Conservation (phyloP, 2,329 filamentous ascomycete genomes). For the Diaporthe citriasiana region DNA sequence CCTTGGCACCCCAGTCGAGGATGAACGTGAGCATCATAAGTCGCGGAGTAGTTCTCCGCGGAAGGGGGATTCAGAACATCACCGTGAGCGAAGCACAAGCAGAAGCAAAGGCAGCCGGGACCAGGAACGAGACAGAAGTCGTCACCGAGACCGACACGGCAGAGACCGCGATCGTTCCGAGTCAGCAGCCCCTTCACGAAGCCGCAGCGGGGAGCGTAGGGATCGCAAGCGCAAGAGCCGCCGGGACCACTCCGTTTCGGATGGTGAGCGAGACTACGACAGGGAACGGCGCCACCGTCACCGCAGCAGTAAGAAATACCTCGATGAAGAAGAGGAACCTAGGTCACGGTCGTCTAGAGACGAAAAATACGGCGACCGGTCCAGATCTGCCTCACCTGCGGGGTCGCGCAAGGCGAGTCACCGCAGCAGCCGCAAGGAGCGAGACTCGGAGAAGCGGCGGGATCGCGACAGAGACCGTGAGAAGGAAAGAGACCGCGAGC, state of each 20-base stretch:
- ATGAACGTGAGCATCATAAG: constrained; percentile 51
- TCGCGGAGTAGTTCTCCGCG: constrained; percentile 64
- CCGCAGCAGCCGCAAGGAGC: constrained; percentile 44
- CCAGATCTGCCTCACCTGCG: constrained; percentile 44
- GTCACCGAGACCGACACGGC: constrained; percentile 39
- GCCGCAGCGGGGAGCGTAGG: constrained; percentile 40
- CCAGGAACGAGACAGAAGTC: constrained; percentile 31
- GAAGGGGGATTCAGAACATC: constrained; percentile 45
- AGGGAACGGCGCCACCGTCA: constrained; percentile 40
- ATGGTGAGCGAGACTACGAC: constrained; percentile 41
- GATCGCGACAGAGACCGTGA: constrained; percentile 48
- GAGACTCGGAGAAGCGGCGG: constrained; percentile 43
- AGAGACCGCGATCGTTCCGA: constrained; percentile 38
- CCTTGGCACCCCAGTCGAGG: constrained; percentile 41
- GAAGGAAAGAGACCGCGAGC: constrained; percentile 48
- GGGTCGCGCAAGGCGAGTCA: constrained; percentile 42
- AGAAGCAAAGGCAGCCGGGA: constrained; percentile 43
- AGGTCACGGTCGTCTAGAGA: constrained; percentile 40
- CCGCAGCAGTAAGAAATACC: constrained; percentile 41
- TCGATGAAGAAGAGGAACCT: constrained; percentile 41
- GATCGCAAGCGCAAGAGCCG: constrained; percentile 42
- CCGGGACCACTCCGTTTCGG: constrained; percentile 38
- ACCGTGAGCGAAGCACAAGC: constrained; percentile 47
- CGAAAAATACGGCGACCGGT: constrained; percentile 42
- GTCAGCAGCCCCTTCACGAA: constrained; percentile 29